phyloP scores from a whole-genome alignment of 139 green algal genomes.

The Astrephomene gubernaculifera region DNA sequence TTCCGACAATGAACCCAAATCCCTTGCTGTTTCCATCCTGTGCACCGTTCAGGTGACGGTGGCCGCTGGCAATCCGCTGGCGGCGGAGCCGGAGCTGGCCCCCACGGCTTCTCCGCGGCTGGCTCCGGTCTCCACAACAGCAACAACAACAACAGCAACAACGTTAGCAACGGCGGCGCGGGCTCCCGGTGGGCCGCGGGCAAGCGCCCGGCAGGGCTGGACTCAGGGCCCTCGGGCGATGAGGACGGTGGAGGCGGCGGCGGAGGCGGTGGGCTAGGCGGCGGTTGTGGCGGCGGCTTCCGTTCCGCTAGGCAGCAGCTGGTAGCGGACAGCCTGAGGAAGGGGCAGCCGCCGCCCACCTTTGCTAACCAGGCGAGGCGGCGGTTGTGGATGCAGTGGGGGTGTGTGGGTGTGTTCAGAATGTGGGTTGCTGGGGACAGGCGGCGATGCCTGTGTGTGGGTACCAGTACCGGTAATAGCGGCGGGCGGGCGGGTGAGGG shows the following conservation, averaged over 20 bases:
- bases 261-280: background rate
- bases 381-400: background rate
- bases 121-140: background rate
- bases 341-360: constrained; percentile 53
- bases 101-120: background rate
- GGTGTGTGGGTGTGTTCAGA: too few relatives aligned
- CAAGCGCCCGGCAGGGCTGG: background rate
- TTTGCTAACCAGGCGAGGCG: constrained; percentile 26
- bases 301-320: constrained; percentile 54
- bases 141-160: background rate
- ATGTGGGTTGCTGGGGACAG: too few relatives aligned
- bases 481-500: too few relatives aligned
- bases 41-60: too few relatives aligned
- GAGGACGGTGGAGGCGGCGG: background rate
- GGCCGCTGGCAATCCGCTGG: background rate
- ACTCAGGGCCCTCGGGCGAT: background rate
- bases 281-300: constrained; percentile 44
- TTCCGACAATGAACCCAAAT: too few relatives aligned
- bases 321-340: constrained; percentile 54
- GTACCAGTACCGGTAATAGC: too few relatives aligned
- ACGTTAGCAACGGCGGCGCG: background rate
- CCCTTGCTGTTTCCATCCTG: too few relatives aligned
- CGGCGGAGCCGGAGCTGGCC: too few relatives aligned
- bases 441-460: too few relatives aligned
- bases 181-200: background rate